Base-by-base conservation (phyloP, 768 basidiomycete genomes). In the Trametopsis cervina region DNA sequence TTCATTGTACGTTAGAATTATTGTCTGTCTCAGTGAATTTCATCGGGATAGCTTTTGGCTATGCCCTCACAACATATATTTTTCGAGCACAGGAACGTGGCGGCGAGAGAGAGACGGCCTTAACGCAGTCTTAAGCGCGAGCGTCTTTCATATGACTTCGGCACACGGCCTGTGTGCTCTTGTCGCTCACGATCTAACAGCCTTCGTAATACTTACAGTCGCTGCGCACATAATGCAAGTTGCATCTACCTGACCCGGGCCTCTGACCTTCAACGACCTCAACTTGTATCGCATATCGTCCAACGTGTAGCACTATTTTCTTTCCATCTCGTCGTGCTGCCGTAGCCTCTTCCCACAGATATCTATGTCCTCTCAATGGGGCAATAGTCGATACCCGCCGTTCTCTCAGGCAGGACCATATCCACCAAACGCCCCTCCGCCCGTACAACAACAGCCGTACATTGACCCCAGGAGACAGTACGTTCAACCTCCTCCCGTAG, bases 1-100 rank as follows among this genome's bases (percentile, higher is more conserved):
- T 60, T 35, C 59, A 56, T 54, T 60, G 61, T 60, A 62, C 50
- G 58, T 53, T 62, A 62, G 60, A 62, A 52, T 50, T 58, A 55
- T 49, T 44, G 37, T 36, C 47, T 60, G 55, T 58, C 58, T 53
- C 49, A 54, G 42, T 54, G 50, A 55, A 56, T 60, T 51, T 50
- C 53, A 49, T 13, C 40, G 17, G 46, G 49, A 44, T 40, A 26
- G 50, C 49, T 51, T 42, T 33, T 15, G 7, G 29, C 29, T 33
- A 15, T 33, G 29, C 29, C 29, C 29, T 7, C 15, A 7, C 29
- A 33, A n/a, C n/a, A n/a, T n/a, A n/a, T n/a, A n/a, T n/a, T n/a
- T n/a, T n/a, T n/a, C n/a, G n/a, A n/a, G n/a, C n/a, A n/a, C n/a
- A n/a, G n/a, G n/a, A n/a, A n/a, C n/a, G n/a, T n/a, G n/a, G n/a